Percentiles rank a stretch among this genome's conserved stretches.
These are phyloP conservation scores for Pythium biforme DNA, from an alignment of 352 stramenopile species.

Conservation along the genomic window DNA sequence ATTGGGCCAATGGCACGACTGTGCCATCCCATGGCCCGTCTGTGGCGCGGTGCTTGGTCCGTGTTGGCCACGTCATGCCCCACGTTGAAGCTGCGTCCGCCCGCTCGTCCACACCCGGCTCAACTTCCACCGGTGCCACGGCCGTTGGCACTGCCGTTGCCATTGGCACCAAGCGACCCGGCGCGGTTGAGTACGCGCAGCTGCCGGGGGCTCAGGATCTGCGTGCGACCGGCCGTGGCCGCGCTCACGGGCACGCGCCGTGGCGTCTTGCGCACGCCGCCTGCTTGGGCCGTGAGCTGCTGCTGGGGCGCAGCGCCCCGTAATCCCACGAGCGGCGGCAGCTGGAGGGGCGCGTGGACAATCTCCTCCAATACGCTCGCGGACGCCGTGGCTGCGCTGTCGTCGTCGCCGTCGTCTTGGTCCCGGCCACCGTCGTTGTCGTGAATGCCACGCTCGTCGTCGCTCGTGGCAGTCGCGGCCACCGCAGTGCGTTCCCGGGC, in stretches of 20 bases:
- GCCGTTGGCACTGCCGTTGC: not conserved
- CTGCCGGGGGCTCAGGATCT: constrained; percentile 33
- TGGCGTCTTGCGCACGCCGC: constrained; percentile 28
- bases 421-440: not conserved
- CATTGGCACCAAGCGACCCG: not conserved
- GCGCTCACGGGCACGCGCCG: constrained; percentile 25
- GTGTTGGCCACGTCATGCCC: too few relatives aligned
- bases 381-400: not conserved
- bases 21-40: too few relatives aligned
- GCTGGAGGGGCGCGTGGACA: constrained; percentile 20
- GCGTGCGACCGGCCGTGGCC: constrained; percentile 26
- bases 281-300: not conserved
- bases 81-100: not conserved
- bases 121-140: not conserved
- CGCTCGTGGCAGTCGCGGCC: not conserved
- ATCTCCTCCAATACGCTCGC: constrained; percentile 24
- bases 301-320: not conserved
- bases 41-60: not conserved
- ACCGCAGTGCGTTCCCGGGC: not conserved
- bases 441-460: not conserved
- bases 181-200: constrained; percentile 21
- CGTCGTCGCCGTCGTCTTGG: not conserved
- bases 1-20: too few relatives aligned
- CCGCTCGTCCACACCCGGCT: not conserved
- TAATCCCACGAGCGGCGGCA: constrained; percentile 12